phyloP scores from a whole-genome alignment of 331 rosid species.

The Cydonia oblonga region DNA sequence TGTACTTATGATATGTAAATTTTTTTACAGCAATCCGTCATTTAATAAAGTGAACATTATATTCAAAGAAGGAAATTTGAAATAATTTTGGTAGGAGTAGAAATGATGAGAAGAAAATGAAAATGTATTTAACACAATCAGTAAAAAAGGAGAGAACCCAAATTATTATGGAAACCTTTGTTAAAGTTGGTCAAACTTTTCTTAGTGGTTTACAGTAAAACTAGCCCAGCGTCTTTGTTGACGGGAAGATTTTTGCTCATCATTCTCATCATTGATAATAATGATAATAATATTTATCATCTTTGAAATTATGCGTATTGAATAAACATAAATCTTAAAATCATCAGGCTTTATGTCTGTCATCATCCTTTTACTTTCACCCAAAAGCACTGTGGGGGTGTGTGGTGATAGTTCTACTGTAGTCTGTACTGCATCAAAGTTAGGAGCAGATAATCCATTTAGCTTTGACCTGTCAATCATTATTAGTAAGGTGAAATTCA shows the following conservation, averaged over 20 bases:
- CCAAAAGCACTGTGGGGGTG: constrained; percentile 21
- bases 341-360: constrained; percentile 10
- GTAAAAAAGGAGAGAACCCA: neutral
- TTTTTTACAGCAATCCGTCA: too few relatives aligned
- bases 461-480: neutral
- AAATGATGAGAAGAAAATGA: neutral
- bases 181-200: neutral
- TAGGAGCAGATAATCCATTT: constrained; percentile 6
- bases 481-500: too few relatives aligned
- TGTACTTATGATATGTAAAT: too few relatives aligned
- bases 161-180: neutral
- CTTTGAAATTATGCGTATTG: too few relatives aligned
- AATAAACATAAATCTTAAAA: too few relatives aligned
- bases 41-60: too few relatives aligned
- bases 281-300: too few relatives aligned
- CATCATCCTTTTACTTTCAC: neutral
- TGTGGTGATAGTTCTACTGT: constrained; percentile 2
- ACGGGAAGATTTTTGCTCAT: too few relatives aligned
- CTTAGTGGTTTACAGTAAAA: neutral
- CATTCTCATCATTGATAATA: too few relatives aligned
- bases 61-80: too few relatives aligned
- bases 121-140: neutral
- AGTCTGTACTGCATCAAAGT: constrained; percentile 13
- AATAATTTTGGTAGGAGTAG: neutral
- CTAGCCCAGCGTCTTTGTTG: too few relatives aligned